A percentile compares a stretch with the other conserved stretches of the same genome.
These are phyloP conservation scores for Bassia scoparia DNA, from an alignment of 148 eudicot genomes.

Conservation along the genomic window DNA sequence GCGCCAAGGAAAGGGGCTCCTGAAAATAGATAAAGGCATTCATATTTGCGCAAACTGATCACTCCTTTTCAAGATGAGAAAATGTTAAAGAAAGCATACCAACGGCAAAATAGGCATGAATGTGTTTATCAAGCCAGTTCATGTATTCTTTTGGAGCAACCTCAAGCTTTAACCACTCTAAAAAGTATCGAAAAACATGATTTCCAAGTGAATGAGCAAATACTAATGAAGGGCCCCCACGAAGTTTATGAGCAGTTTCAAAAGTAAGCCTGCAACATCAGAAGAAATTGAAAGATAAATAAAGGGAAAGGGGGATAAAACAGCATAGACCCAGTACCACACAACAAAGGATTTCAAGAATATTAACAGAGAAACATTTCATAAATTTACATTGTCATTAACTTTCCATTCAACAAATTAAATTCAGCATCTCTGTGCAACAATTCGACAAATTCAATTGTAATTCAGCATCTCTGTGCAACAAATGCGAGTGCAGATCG, in stretches of 20 bases:
- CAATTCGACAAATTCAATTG: no score
- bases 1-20: constrained; percentile 91
- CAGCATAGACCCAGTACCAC: constrained; percentile 14
- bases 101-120: constrained; percentile 98
- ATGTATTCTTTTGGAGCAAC: constrained; percentile 81
- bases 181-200: constrained; percentile 88
- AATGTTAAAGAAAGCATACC: constrained; percentile 46
- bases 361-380: constrained; percentile 7
- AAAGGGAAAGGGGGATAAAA: neutral
- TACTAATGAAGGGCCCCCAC: constrained; percentile 92
- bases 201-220: constrained; percentile 97
- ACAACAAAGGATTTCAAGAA: neutral
- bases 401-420: neutral
- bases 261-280: constrained; percentile 73
- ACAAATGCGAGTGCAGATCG: no score
- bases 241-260: constrained; percentile 88
- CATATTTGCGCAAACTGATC: constrained; percentile 4
- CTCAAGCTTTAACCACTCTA: constrained; percentile 97
- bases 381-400: neutral
- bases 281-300: constrained; percentile 5
- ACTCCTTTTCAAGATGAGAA: neutral
- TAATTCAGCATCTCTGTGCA: no score
- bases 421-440: no score
- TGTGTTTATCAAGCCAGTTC: constrained; percentile 89
- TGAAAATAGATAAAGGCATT: constrained; percentile 33